These are phyloP conservation scores for Ustilago nuda DNA, from an alignment of 1,284 basidiomycete species.

Conservation along the genomic window DNA sequence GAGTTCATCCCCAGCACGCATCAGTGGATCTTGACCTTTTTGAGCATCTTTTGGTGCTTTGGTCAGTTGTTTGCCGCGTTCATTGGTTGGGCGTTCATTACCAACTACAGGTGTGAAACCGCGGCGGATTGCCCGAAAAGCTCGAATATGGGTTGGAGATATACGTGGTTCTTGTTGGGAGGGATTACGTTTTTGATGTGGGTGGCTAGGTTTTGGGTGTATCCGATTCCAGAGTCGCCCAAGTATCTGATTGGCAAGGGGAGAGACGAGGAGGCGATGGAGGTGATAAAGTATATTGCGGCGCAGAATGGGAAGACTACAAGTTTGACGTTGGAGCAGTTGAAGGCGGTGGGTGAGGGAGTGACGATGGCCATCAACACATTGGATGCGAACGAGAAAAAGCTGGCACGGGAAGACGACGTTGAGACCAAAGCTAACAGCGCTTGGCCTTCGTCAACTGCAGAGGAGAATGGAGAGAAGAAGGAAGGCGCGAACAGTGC, in stretches of 20 bases:
- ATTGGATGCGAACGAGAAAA: constrained; percentile 71
- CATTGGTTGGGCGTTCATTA: constrained; percentile 71
- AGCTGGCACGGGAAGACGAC: constrained; percentile 33
- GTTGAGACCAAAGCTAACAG: constrained; percentile 23
- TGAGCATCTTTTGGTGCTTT: constrained; percentile 77
- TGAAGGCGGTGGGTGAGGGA: constrained; percentile 54
- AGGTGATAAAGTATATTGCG: constrained; percentile 78
- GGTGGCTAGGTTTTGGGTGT: constrained; percentile 66
- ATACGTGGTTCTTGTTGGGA: constrained; percentile 72
- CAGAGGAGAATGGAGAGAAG: constrained; percentile 71
- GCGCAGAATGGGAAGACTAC: constrained; percentile 75
- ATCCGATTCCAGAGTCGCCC: constrained; percentile 75
- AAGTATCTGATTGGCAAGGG: constrained; percentile 80
- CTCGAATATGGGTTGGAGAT: constrained; percentile 76
- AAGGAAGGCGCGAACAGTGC: constrained; percentile 58
- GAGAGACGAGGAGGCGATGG: constrained; percentile 78
- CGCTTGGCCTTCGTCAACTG: constrained; percentile 61
- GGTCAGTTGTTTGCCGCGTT: constrained; percentile 72
- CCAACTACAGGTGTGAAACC: constrained; percentile 70
- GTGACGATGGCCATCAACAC: constrained; percentile 44
- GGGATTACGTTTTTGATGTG: constrained; percentile 63
- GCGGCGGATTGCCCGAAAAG: constrained; percentile 70
- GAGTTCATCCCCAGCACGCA: constrained; percentile 60
- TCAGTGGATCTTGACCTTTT: constrained; percentile 76
- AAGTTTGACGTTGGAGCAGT: constrained; percentile 53